Percentiles rank a stretch among this genome's conserved stretches.
These are phyloP conservation scores for Balansia obtecta DNA, from an alignment of 2,329 filamentous ascomycete species.

Conservation along the genomic window DNA sequence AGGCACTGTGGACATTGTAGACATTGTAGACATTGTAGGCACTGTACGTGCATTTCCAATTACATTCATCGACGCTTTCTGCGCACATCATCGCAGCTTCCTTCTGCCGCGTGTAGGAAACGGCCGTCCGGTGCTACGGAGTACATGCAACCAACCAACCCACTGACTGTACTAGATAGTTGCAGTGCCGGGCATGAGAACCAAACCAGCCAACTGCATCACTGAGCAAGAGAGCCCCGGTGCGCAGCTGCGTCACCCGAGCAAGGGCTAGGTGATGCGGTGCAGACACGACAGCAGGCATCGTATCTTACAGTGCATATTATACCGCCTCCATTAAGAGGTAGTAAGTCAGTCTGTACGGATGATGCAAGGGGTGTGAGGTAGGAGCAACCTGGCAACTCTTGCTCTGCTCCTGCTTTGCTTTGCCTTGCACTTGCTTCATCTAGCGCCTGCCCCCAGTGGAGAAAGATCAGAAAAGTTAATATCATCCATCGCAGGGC, in stretches of 20 bases:
- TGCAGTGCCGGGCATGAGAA: not conserved
- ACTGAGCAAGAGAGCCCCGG: not conserved
- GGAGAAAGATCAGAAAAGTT: not conserved
- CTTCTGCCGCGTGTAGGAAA: not conserved
- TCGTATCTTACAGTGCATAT: not conserved
- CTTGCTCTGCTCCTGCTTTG: not conserved
- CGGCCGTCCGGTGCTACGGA: not conserved
- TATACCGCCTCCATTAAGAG: too few relatives aligned
- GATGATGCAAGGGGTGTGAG: too few relatives aligned
- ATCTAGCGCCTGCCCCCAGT: not conserved
- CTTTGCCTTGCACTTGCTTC: not conserved
- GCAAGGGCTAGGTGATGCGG: not conserved
- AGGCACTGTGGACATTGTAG: too few relatives aligned
- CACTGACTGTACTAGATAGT: too few relatives aligned
- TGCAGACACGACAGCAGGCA: slow-evolving; percentile 5
- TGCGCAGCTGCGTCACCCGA: not conserved
- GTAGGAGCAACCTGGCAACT: not conserved
- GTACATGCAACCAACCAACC: not conserved
- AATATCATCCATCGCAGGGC: slow-evolving; percentile 2
- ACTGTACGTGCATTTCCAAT: too few relatives aligned
- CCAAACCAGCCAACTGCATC: not conserved
- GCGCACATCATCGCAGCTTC: not conserved
- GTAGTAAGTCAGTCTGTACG: not conserved
- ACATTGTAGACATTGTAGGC: too few relatives aligned
- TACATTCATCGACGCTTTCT: too few relatives aligned